Evolutionary conservation across 345 rosid species (phyloP), one percentile per base, ranked within the genome.

Genomic region (Eucalyptus cloeziana): DNA sequence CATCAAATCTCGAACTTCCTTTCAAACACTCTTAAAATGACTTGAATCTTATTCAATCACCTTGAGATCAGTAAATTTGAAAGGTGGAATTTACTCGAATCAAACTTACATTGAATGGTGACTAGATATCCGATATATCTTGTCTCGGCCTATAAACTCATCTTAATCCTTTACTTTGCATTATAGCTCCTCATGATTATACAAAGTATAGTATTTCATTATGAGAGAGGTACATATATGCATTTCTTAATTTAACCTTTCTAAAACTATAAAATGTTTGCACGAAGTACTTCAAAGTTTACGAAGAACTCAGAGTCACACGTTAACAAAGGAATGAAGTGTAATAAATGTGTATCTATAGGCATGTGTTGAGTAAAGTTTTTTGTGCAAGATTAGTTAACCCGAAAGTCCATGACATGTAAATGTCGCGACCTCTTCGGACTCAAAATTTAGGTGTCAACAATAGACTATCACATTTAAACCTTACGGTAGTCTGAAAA

Each of bases 171-270:
- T 76, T 10, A 10, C 47, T 76, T 21, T 76, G 44, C 80, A 33
- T 33, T 69, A 1, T 69, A 69, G 80, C 25, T 33, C 80, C 13
- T 69, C 25, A 17, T 5, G 43, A 69, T 33, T 33, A 1, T 31
- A 14, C 37, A 64, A 17, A 69, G 7, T 69, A 17, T 16, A 69
- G 19, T 69, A 31, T 33, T 69, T 69, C 80, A 33, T 16, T 8
- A 69, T 17, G 24, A 33, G 80, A 67, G 21, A 0, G 0, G 40
- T 67, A 67, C 21, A n/a, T 2, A 1, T n/a, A 0, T 17, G 47
- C 83, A 76, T 37, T 69, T 40, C 27, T 40, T 21, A 19, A 37
- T 37, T 10, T 40, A 37, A 76, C 25, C 15, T 76, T 76, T 21
- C 15, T 76, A 19, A 71, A 71, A 5, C 45, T 10, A 40, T 76